Percentiles rank a stretch among this genome's conserved stretches.
phyloP scores from a whole-genome alignment of 805 yeast species.

The Nakazawaea ishiwadae region DNA sequence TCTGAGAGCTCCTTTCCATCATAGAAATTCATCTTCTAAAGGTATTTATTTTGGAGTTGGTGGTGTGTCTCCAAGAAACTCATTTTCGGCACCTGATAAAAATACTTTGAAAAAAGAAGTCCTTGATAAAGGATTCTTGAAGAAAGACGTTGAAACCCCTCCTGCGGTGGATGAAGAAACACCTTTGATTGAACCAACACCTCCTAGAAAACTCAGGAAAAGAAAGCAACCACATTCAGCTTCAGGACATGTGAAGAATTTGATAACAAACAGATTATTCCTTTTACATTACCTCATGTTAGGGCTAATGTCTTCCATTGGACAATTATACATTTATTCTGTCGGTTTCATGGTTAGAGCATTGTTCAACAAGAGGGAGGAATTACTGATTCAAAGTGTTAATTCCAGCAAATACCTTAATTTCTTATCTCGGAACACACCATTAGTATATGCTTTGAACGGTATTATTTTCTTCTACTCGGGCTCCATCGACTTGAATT shows the following conservation, averaged over 20 bases:
- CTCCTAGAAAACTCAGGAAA: background rate
- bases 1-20: background rate
- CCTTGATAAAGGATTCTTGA: too few species aligned
- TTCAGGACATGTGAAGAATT: constrained; percentile 19
- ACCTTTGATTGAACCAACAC: constrained; percentile 2
- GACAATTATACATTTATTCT: constrained; percentile 69
- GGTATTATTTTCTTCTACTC: background rate
- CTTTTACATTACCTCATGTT: constrained; percentile 50
- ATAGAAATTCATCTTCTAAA: background rate
- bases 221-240: constrained; percentile 15
- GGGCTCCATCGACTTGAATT: background rate
- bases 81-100: constrained; percentile 4
- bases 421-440: constrained; percentile 15
- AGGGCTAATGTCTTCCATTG: constrained; percentile 55
- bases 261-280: constrained; percentile 32
- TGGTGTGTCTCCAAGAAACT: constrained; percentile 6
- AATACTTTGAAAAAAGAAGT: background rate
- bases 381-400: background rate
- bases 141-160: background rate
- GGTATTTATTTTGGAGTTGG: constrained; percentile 5
- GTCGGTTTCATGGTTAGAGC: constrained; percentile 68
- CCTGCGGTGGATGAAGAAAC: constrained; percentile 4
- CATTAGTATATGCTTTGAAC: constrained; percentile 5
- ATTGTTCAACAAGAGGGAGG: constrained; percentile 23
- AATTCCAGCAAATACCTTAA: background rate